Evolutionary conservation across 345 rosid genomes (phyloP), one percentile per base, ranked within the genome.

Genomic region (Pistacia atlantica): DNA sequence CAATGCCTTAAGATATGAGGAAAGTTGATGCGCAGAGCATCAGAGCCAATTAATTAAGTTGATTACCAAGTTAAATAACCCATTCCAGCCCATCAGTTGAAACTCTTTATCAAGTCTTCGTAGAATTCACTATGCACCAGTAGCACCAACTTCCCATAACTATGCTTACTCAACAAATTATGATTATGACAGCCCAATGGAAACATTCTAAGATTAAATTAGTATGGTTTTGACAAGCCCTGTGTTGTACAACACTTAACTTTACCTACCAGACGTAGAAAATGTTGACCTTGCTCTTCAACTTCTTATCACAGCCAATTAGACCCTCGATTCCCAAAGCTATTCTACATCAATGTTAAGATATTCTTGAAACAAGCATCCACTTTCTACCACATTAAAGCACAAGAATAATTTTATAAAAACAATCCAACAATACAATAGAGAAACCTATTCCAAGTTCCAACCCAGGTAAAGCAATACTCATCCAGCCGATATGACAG

Each of bases 301-400:
- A 20, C 20, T 63, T 35, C 48, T 60, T 60, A 49, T 11, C 42
- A 61, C 46, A 73, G 33, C 8, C 8, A 63, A 33, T 61, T 17
- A 62, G 56, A 73, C 49, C 16, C 28, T 65, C 60, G 6, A 33
- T 63, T 49, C n/a, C n/a, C 76, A 62, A 62, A 48, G 18, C 17
- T 17, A 33, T 28, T 49, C 64, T 37, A 37, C 48, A 71, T 10
- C 70, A 66, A 28, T 20, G 31, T 57, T 5, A 9, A 8, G 12
- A 11, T 56, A 52, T 56, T 71, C 10, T 57, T 38, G 35, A 73
- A 17, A 18, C 46, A 61, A 61, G 59, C 58, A 31, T 55, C 68
- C 20, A 14, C 17, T 12, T 28, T 11, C 0, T 73, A 63, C 59
- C 49, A 49, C 49, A 49, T 62, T 49, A 28, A 73, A 20, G 12